Evolutionary conservation across 306 rosid species (phyloP), one percentile per base, ranked within the genome.

Genomic region (Cercis canadensis): DNA sequence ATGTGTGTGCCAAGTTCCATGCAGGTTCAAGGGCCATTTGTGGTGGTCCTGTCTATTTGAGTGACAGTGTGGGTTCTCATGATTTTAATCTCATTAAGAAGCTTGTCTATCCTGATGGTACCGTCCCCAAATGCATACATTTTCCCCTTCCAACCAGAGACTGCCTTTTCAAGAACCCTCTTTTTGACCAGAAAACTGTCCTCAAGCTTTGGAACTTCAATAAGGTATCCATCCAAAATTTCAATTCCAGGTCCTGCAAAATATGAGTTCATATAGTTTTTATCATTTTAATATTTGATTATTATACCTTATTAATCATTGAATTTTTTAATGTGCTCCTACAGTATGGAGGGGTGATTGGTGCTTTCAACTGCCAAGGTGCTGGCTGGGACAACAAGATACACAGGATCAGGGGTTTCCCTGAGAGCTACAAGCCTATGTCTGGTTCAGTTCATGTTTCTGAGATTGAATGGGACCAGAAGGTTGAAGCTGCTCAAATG

Each of bases 291-390:
- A 21, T 4, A 8, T 24, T 24, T 24, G 29, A 24, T 24, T 24
- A 24, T 24, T 24, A 24, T 24, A 24, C 29, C 3, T 24, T 31
- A 50, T 24, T 61, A 32, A 17, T 40, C 61, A 47, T 10, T 43
- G 4, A 56, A 14, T 31, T 66, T 46, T 67, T 67, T 56, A 8
- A 16, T 36, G 6, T 78, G 41, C 5, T 29, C 18, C 68, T 80
- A 85, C 85, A 93, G 97, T 84, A 70, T 75, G 87, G 97, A 53
- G 97, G 94, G 13, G 97, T 93, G 56, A 79, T 93, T 65, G 98
- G 98, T 44, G 89, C 92, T 41, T 93, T 90, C 82, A 88, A 93
- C 58, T 93, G 94, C 70, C 98, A 93, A 87, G 97, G 96, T 31
- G 96, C 89, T 11, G 94, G 98, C 8, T 93, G 94, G 98, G 96